Evolutionary conservation across 495 filamentous ascomycete genomes (phyloP).

Genomic region (Cercophora scortea): DNA sequence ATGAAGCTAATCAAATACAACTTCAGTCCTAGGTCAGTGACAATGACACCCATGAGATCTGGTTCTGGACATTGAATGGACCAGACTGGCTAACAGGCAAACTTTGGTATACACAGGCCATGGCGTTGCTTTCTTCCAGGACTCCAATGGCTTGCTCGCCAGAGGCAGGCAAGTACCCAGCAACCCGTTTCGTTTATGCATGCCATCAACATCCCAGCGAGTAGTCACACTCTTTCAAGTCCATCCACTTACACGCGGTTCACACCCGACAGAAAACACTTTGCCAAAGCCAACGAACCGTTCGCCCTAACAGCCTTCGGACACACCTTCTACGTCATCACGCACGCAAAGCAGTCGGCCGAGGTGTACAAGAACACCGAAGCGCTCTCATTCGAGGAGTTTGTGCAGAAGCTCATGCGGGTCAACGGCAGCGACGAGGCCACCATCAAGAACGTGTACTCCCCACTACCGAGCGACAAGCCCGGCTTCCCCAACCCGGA

Average conservation of each 20-base stretch:
- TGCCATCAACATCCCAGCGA: background rate
- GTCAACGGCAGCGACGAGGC: slow-evolving; percentile 5
- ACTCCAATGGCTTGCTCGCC: slow-evolving; percentile 4
- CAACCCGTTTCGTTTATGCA: background rate
- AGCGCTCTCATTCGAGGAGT: slow-evolving; percentile 14
- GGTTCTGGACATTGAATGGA: background rate
- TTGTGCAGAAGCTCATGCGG: slow-evolving; percentile 4
- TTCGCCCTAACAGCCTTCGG: slow-evolving; percentile 10
- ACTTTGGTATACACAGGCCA: background rate
- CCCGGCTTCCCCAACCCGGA: slow-evolving; percentile 9
- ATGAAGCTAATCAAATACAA: background rate
- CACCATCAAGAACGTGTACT: slow-evolving; percentile 4
- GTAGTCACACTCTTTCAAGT: no score
- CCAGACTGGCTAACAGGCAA: background rate
- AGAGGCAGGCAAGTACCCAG: background rate
- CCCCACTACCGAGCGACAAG: slow-evolving; percentile 2
- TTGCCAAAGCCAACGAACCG: slow-evolving; percentile 1
- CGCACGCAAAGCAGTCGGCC: slow-evolving; percentile 6
- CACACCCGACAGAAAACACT: background rate
- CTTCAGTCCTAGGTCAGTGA: background rate
- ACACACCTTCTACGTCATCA: slow-evolving; percentile 8
- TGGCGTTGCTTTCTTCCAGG: slow-evolving; percentile 2
- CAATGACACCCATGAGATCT: background rate
- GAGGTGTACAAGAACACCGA: slow-evolving; percentile 15
- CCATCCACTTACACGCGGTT: no score